phyloP scores from a whole-genome alignment of 768 basidiomycete species.

The Termitomyces sp. region DNA sequence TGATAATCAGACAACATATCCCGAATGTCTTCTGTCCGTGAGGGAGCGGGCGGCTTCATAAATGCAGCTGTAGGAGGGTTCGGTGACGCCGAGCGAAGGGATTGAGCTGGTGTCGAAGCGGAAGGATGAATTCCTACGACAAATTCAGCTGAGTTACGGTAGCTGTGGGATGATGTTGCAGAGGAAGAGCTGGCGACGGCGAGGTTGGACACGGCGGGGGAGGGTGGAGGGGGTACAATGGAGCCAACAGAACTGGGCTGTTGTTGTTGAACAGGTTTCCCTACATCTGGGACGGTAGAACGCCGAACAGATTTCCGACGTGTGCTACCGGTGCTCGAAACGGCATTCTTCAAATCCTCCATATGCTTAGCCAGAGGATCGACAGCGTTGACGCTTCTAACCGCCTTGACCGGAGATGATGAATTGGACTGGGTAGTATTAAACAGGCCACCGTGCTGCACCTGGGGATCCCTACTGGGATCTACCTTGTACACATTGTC shows the following conservation, averaged over 20 bases:
- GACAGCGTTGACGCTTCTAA: conserved; percentile 24
- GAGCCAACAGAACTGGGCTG: conserved; percentile 18
- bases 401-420: conserved; percentile 23
- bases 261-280: conserved; percentile 16
- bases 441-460: conserved; percentile 22
- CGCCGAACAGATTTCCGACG: conserved; percentile 40
- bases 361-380: conserved; percentile 69
- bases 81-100: conserved; percentile 67
- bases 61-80: conserved; percentile 69
- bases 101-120: conserved; percentile 23
- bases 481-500: conserved; percentile 64
- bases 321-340: conserved; percentile 40
- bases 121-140: conserved; percentile 78
- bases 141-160: conserved; percentile 67
- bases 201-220: conserved; percentile 9
- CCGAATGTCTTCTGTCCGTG: conserved; percentile 56
- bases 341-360: conserved; percentile 49
- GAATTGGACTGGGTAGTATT: conserved; percentile 14
- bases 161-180: conserved; percentile 50
- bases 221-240: conserved; percentile 32
- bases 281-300: conserved; percentile 3
- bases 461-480: conserved; percentile 60
- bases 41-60: conserved; percentile 49
- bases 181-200: conserved; percentile 21
- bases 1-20: conserved; percentile 74